These are phyloP conservation scores for Termitomyces bulborhizus DNA, from an alignment of 768 basidiomycete species.

Conservation along the genomic window DNA sequence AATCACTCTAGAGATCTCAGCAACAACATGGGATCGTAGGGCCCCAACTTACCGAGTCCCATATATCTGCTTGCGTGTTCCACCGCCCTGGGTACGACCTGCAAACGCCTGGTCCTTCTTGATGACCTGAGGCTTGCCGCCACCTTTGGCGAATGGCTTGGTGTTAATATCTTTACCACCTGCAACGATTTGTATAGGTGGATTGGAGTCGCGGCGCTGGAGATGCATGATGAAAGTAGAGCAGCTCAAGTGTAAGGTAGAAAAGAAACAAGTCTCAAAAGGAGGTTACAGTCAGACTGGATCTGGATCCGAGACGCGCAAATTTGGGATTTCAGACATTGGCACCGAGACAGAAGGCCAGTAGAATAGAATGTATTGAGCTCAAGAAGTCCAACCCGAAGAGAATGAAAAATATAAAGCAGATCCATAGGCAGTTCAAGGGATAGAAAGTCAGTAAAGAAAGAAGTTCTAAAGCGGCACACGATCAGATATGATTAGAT, in stretches of 20 bases:
- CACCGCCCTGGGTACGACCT: constrained; percentile 9
- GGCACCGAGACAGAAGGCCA: not conserved
- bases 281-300: constrained; percentile 1
- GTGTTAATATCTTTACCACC: not conserved
- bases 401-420: not conserved
- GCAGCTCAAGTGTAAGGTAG: not conserved
- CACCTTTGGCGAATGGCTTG: not conserved
- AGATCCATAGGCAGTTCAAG: no score
- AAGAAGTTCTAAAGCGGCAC: not conserved
- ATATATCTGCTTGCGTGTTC: constrained; percentile 1
- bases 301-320: not conserved
- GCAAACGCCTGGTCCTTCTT: constrained; percentile 1
- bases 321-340: not conserved
- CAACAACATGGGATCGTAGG: not conserved
- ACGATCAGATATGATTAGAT: constrained; percentile 17
- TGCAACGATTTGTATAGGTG: not conserved
- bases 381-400: not conserved
- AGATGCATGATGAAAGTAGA: not conserved
- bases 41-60: constrained; percentile 2
- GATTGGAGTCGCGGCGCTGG: not conserved
- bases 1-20: not conserved
- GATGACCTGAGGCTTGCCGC: constrained; percentile 3
- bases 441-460: no score
- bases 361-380: not conserved
- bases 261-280: constrained; percentile 1